A percentile compares a stretch with the other conserved stretches of the same genome.
phyloP scores from a whole-genome alignment of 2,329 filamentous ascomycete genomes.

The Calonectria henricotiae region DNA sequence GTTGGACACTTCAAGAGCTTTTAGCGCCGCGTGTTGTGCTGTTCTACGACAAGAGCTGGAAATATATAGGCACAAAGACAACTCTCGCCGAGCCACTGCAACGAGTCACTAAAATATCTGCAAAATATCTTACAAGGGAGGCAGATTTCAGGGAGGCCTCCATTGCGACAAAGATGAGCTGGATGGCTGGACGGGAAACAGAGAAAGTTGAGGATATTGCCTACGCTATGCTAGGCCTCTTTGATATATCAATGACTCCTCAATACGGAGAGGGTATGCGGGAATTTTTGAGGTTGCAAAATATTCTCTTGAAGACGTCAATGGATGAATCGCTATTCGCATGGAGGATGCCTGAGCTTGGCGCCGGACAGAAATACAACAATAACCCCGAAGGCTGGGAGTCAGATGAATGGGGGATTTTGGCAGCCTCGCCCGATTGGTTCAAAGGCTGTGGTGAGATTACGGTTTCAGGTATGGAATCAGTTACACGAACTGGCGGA shows the following conservation, averaged over 20 bases:
- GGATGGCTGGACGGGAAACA: slow-evolving; percentile 7
- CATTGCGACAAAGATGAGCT: slow-evolving; percentile 24
- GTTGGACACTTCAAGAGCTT: slow-evolving; percentile 17
- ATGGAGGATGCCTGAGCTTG: slow-evolving; percentile 8
- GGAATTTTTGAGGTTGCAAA: slow-evolving; percentile 2
- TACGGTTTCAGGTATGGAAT: not conserved
- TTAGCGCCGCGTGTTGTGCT: not conserved
- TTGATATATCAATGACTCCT: slow-evolving; percentile 4
- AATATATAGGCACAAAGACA: slow-evolving; percentile 14
- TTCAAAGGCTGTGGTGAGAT: slow-evolving; percentile 11
- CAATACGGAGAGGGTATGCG: slow-evolving; percentile 19
- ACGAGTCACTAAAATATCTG: not conserved
- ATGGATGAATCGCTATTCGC: slow-evolving; percentile 10
- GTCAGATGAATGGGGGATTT: slow-evolving; percentile 19
- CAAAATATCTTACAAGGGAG: not conserved
- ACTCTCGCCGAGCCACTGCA: slow-evolving; percentile 2
- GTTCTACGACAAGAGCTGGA: slow-evolving; percentile 16
- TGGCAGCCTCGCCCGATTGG: slow-evolving; percentile 6
- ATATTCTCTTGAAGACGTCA: slow-evolving; percentile 7
- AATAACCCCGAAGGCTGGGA: slow-evolving; percentile 5
- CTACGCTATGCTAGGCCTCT: slow-evolving; percentile 5
- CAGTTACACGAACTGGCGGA: not conserved
- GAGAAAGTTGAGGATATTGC: not conserved
- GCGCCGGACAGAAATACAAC: slow-evolving; percentile 5
- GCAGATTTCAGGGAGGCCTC: not conserved